Conservation (phyloP, 2,329 filamentous ascomycete genomes). For the Xylaria sp. region DNA sequence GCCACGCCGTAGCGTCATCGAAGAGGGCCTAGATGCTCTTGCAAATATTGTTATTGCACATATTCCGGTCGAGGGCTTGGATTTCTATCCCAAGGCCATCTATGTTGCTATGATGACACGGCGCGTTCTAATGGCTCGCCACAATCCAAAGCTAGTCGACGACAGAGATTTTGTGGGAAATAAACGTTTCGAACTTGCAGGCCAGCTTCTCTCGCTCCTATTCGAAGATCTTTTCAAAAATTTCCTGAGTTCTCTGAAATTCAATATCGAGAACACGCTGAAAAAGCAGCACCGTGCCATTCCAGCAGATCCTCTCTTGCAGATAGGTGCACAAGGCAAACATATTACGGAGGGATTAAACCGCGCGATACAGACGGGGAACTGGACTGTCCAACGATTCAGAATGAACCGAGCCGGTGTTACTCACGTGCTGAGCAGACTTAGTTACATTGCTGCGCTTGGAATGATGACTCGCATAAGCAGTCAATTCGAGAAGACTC, state of each 20-base stretch:
- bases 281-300: constrained; percentile 93
- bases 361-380: constrained; percentile 94
- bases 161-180: constrained; percentile 98
- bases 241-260: constrained; percentile 88
- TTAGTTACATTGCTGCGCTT: constrained; percentile 95
- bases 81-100: constrained; percentile 96
- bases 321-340: constrained; percentile 85
- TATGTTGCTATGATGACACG: constrained; percentile 98
- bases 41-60: constrained; percentile 95
- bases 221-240: constrained; percentile 99
- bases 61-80: constrained; percentile 88
- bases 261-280: constrained; percentile 93
- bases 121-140: constrained; percentile 92
- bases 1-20: constrained; percentile 80
- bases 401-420: constrained; percentile 98
- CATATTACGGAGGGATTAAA: constrained; percentile 94
- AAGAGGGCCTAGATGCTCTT: constrained; percentile 92
- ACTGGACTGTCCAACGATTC: constrained; percentile 98
- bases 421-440: constrained; percentile 91
- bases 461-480: constrained; percentile 99
- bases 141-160: constrained; percentile 89
- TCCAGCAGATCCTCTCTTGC: constrained; percentile 85
- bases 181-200: constrained; percentile 93
- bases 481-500: constrained; percentile 98
- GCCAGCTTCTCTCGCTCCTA: constrained; percentile 89